Percentiles rank a stretch among this genome's conserved stretches.
phyloP scores from a whole-genome alignment of 73 alveolate genomes.

The Blepharisma stoltei region DNA sequence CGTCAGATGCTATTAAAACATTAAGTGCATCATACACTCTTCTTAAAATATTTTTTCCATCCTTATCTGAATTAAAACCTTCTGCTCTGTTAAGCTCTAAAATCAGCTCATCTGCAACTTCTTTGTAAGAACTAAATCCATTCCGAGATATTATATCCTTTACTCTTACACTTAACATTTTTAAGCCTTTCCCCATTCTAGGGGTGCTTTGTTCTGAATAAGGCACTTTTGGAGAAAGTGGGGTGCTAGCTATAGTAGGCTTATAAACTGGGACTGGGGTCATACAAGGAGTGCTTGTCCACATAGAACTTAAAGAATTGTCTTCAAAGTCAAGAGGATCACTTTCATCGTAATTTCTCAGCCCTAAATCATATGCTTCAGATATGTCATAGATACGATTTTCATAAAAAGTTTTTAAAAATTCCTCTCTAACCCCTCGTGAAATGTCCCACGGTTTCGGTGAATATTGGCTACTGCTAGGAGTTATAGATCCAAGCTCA shows the following conservation, averaged over 20 bases:
- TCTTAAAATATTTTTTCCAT: slow-evolving; percentile 77
- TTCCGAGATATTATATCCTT: slow-evolving; percentile 51
- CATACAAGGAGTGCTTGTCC: background rate
- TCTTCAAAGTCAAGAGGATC: slow-evolving; percentile 5
- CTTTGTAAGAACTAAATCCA: slow-evolving; percentile 58
- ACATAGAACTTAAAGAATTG: slow-evolving; percentile 5
- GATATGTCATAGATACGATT: background rate
- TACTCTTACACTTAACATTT: slow-evolving; percentile 52
- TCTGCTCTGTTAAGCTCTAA: slow-evolving; percentile 33
- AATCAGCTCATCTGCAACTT: slow-evolving; percentile 67
- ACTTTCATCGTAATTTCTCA: background rate
- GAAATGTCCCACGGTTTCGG: slow-evolving; percentile 18
- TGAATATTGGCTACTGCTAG: background rate
- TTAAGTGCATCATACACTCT: slow-evolving; percentile 90
- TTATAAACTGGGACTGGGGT: background rate
- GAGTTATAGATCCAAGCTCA: too few relatives aligned
- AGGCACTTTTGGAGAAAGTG: background rate
- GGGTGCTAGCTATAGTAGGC: too few relatives aligned
- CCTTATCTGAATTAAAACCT: slow-evolving; percentile 46
- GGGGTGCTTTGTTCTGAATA: background rate
- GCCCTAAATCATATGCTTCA: slow-evolving; percentile 22
- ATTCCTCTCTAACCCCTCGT: slow-evolving; percentile 21
- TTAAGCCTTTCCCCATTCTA: background rate
- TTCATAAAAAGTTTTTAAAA: slow-evolving; percentile 20
- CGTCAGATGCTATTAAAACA: slow-evolving; percentile 74